Base-by-base conservation (phyloP, 2,329 filamentous ascomycete genomes). In the Apiospora rasikravindrae region DNA sequence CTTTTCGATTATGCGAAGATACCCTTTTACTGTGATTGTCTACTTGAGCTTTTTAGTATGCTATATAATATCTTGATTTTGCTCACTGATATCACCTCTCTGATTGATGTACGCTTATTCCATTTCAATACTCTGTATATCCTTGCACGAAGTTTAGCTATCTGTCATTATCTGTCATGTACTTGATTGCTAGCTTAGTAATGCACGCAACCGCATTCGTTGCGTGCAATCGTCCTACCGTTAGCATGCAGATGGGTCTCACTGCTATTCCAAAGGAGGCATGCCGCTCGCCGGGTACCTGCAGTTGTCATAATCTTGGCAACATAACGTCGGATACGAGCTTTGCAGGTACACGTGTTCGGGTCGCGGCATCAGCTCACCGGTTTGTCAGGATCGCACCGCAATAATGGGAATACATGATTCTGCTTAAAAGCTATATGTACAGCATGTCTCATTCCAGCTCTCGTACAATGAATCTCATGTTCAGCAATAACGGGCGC, bases 1-100 rank as follows among this genome's bases (percentile, higher is more conserved):
- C 22, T 64, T 64, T 64, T 64, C 8, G 29, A 64, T 64, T 64
- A 6, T n/a, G 57, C 57, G 57, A 40, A 40, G 33, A 64, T 64
- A 64, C 57, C 57, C 57, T 64, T 61, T 40, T 10, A n/a, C 45
- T 8, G 11, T 40, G 19, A 40, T 40, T 64, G 8, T 40, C 2
- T 22, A n/a, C 5, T 14, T n/a, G 19, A 40, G 57, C 3, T 53
- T 29, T 29, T 6, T 13, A 13, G 10, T 53, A 16, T 26, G 7
- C 16, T 6, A 11, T 13, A 13, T n/a, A 29, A 42, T 13, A 13
- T 49, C 11, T 14, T 51, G 49, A 6, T 14, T 51, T 14, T 13
- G 5, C 1, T 24, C 13, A 5, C 26, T 2, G 4, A 2, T 5
- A 5, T n/a, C 49, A 10, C 45, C 10, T 8, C n/a, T 37, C 16